Base-by-base conservation (phyloP, 2,329 filamentous ascomycete species). In the Alternaria alternata region DNA sequence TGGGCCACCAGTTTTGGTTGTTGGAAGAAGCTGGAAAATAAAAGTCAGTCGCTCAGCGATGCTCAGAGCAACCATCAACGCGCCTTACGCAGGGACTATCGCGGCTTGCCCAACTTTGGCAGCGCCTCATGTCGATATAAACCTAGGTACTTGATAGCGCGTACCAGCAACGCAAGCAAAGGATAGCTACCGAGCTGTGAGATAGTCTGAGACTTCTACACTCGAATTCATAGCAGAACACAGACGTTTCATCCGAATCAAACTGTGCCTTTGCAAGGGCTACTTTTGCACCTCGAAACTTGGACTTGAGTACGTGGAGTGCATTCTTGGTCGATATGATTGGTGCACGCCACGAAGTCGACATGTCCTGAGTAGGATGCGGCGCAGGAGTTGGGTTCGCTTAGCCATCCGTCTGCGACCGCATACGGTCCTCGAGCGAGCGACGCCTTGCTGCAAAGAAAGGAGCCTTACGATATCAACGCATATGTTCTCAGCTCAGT, bases 191-290 rank as follows among this genome's bases (percentile, higher is more conserved):
- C 71, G 72, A 77, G 74, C 63, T 66, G 67, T 60, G 60, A 66
- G 69, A 69, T 68, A 58, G 51, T 80, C 80, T 81, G 71, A 91
- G 88, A 87, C 88, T 85, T 85, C 79, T 86, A 87, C 86, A 87
- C 87, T 86, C 80, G 80, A 80, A 76, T 88, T 86, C 88, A 88
- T 91, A 91, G 89, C 89, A 90, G 87, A 89, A 82, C 79, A 81
- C 81, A 80, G 77, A 78, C 74, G 77, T 69, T 78, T 79, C 77
- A 77, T 67, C 73, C 75, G 75, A 77, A 78, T 70, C 73, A 69
- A 57, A 76, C 74, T 78, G 76, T 79, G 76, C 74, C 74, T 76
- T 75, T 76, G 72, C 73, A 68, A 53, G 59, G 71, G 70, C 75
- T 77, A 66, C 72, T 71, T 75, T 66, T 75, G 70, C 66, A 65